phyloP scores from a whole-genome alignment of 176 grass and related monocot species.

The Elaeis guineensis region DNA sequence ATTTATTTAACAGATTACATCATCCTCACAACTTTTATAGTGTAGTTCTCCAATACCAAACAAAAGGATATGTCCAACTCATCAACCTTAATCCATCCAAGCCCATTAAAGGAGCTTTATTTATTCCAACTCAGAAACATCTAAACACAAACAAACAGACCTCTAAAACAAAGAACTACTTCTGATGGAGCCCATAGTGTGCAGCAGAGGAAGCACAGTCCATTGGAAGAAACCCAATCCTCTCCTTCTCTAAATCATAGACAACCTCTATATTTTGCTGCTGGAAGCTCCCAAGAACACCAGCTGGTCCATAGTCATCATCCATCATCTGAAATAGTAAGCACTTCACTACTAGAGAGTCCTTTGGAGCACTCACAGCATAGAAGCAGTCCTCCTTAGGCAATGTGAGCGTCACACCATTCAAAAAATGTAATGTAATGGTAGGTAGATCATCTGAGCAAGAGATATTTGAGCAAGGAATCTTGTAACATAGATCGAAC shows the following conservation, averaged over 20 bases:
- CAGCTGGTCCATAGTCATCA: constrained; percentile 12
- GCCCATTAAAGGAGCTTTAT: too few relatives aligned
- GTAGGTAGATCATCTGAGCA: constrained; percentile 8
- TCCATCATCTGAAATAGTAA: constrained; percentile 36
- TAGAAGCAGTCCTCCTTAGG: constrained; percentile 44
- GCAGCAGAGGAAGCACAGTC: constrained; percentile 32
- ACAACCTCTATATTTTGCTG: constrained; percentile 46
- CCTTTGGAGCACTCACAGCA: constrained; percentile 24
- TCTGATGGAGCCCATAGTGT: constrained; percentile 12
- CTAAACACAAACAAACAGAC: too few relatives aligned
- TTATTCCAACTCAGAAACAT: too few relatives aligned
- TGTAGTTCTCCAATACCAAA: too few relatives aligned
- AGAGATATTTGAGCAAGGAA: constrained; percentile 3
- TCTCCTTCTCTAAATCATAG: constrained; percentile 28
- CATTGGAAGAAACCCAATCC: constrained; percentile 31
- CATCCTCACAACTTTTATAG: too few relatives aligned
- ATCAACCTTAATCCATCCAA: too few relatives aligned
- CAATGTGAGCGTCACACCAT: constrained; percentile 19
- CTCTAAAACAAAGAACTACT: too few relatives aligned
- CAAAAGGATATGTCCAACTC: too few relatives aligned
- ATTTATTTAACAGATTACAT: too few relatives aligned
- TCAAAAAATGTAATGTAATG: constrained; percentile 11
- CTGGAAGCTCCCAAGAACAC: constrained; percentile 40
- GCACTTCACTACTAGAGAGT: constrained; percentile 32
- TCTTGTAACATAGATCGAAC: constrained; percentile 19